Conservation (phyloP, 2,329 filamentous ascomycete genomes). For the Epichloe elymi region DNA sequence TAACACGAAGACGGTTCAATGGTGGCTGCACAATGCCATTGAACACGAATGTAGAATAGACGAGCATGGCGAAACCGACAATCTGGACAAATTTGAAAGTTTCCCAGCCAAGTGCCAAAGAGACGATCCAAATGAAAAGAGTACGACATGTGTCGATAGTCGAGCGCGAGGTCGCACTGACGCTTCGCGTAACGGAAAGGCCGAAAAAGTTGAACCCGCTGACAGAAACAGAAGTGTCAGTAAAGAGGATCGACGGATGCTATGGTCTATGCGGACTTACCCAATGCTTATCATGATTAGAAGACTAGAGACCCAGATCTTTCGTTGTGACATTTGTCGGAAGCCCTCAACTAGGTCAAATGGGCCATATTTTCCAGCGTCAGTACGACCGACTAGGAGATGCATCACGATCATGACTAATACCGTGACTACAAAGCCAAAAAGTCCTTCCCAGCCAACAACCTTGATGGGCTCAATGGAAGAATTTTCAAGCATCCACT, state of each 20-base stretch:
- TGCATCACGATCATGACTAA: conserved; percentile 72
- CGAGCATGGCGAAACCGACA: conserved; percentile 70
- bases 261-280: conserved; percentile 30
- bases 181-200: conserved; percentile 75
- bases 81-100: conserved; percentile 97
- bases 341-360: conserved; percentile 86
- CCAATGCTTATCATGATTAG: conserved; percentile 97
- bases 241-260: not conserved
- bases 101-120: conserved; percentile 88
- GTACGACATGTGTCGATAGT: conserved; percentile 97
- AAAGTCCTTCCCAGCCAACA: conserved; percentile 92
- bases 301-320: conserved; percentile 64
- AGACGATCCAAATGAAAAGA: conserved; percentile 95
- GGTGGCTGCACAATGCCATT: conserved; percentile 87
- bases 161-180: conserved; percentile 84
- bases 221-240: conserved; percentile 10
- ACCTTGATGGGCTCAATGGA: conserved; percentile 69
- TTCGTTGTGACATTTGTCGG: conserved; percentile 57
- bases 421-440: conserved; percentile 72
- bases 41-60: conserved; percentile 95
- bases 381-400: conserved; percentile 59
- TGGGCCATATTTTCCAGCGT: conserved; percentile 62
- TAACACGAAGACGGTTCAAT: conserved; percentile 49
- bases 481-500: conserved; percentile 66
- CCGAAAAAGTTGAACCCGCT: conserved; percentile 99